A percentile compares a stretch with the other conserved stretches of the same genome.
Evolutionary conservation across 768 basidiomycete genomes (phyloP).

Genomic region (Leccinum disarticulatum): DNA sequence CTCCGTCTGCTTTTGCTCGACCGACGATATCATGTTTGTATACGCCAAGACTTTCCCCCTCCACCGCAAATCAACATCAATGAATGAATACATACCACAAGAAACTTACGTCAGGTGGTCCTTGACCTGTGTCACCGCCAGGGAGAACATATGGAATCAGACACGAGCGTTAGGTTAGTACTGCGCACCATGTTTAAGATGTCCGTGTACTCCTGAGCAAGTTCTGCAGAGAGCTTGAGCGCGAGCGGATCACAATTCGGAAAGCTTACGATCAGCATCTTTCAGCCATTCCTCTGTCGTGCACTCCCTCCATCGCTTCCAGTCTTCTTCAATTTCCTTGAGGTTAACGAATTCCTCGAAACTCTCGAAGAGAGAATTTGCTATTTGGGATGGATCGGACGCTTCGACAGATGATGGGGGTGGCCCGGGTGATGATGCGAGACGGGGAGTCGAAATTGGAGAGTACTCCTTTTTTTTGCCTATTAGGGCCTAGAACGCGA

Average conservation of each 20-base stretch:
- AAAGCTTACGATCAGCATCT: conserved; percentile 28
- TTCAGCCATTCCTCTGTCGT: conserved; percentile 33
- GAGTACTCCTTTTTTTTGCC: conserved; percentile 17
- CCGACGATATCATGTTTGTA: conserved; percentile 18
- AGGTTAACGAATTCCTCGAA: conserved; percentile 21
- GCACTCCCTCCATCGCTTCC: conserved; percentile 30
- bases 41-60: conserved; percentile 25
- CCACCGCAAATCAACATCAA: conserved; percentile 6
- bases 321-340: conserved; percentile 21
- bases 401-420: background rate
- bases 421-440: conserved; percentile 16
- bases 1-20: conserved; percentile 22
- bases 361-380: conserved; percentile 19
- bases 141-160: conserved; percentile 1
- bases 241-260: background rate
- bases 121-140: conserved; percentile 21
- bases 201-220: conserved; percentile 17
- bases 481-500: background rate
- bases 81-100: background rate
- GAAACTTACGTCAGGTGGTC: conserved; percentile 28
- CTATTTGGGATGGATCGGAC: conserved; percentile 10
- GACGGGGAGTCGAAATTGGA: conserved; percentile 23
- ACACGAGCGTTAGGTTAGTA: background rate
- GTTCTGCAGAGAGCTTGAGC: conserved; percentile 15
- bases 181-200: conserved; percentile 24